Base-by-base conservation (phyloP, 257 asterid genomes). In the Nicotiana noctiflora region DNA sequence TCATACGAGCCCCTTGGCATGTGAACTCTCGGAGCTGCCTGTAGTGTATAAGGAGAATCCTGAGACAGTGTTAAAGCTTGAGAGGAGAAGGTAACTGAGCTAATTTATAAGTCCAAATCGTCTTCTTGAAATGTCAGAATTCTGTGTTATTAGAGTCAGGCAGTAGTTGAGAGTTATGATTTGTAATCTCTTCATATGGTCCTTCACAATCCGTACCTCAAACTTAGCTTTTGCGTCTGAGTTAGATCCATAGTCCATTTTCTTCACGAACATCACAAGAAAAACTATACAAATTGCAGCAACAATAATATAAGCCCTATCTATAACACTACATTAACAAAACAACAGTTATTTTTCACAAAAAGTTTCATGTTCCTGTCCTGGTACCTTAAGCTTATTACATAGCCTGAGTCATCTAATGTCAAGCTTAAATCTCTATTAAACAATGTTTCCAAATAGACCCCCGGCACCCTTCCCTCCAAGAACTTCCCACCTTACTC, bases 21-120 rank as follows among this genome's bases (percentile, higher is more conserved):
- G 97, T 63, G 90, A 84, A 23, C 85, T 88, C 75, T 87, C 95
- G 15, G 97, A 89, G 76, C 87, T 92, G 31, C 97, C 95, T 2
- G 81, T 64, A 65, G 80, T 90, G 76, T 84, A 77, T 46, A 83
- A 83, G 34, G 92, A 86, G 67, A 89, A 90, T 6, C 90, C 88
- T 13, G 90, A 84, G 34, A 82, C 84, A 62, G 80, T 46, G n/a
- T 25, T 66, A 32, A 83, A 76, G 55, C 70, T 27, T 75, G 94
- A 91, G 80, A 79, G 52, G 59, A 82, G 88, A 87, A 90, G 84
- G 97, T 89, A 84, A 83, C 87, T 25, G 61, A 3, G 44, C 44
- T 23, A 4, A 0, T 49, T 8, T 74, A 74, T 74, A 14, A 15
- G 2, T 23, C 56, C 77, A 44, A 70, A 70, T 68, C 1, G 77